These are phyloP conservation scores for Prinsepia uniflora DNA, from an alignment of 306 rosid genomes.

Conservation along the genomic window DNA sequence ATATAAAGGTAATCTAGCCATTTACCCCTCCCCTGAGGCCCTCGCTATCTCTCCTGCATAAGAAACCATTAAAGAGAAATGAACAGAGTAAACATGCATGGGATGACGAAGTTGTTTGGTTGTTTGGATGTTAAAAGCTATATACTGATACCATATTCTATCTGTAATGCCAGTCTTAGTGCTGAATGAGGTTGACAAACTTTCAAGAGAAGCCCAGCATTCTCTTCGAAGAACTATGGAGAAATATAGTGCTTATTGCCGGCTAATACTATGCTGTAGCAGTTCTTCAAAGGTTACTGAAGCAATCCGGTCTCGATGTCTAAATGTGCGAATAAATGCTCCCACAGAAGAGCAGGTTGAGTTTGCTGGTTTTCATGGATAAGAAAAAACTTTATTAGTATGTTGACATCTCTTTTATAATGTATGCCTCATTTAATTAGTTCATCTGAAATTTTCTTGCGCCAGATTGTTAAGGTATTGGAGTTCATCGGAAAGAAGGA, in stretches of 20 bases:
- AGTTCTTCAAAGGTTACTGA: conserved; percentile 95
- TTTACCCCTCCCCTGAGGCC: not conserved
- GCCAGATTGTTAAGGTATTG: conserved; percentile 65
- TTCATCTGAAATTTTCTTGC: conserved; percentile 1
- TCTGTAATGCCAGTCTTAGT: conserved; percentile 59
- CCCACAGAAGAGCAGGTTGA: conserved; percentile 78
- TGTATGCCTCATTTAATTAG: not conserved
- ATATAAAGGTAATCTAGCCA: conserved; percentile 52
- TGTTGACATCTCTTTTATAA: not conserved
- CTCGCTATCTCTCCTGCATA: not conserved
- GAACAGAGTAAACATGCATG: not conserved
- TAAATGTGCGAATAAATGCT: conserved; percentile 77
- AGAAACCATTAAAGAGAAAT: not conserved
- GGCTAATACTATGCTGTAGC: conserved; percentile 87
- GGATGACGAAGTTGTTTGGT: not conserved
- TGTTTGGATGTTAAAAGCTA: not conserved
- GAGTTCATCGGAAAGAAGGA: conserved; percentile 83
- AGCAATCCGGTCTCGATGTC: conserved; percentile 95
- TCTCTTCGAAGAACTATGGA: conserved; percentile 97
- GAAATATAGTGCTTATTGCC: conserved; percentile 85
- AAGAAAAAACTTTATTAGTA: not conserved
- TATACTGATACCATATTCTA: conserved; percentile 25
- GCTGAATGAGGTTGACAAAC: conserved; percentile 91
- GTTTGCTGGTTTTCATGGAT: not conserved
- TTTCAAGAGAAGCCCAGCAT: conserved; percentile 91